Evolutionary conservation across 495 filamentous ascomycete genomes (phyloP).

Genomic region (Lasiosphaeria miniovina): DNA sequence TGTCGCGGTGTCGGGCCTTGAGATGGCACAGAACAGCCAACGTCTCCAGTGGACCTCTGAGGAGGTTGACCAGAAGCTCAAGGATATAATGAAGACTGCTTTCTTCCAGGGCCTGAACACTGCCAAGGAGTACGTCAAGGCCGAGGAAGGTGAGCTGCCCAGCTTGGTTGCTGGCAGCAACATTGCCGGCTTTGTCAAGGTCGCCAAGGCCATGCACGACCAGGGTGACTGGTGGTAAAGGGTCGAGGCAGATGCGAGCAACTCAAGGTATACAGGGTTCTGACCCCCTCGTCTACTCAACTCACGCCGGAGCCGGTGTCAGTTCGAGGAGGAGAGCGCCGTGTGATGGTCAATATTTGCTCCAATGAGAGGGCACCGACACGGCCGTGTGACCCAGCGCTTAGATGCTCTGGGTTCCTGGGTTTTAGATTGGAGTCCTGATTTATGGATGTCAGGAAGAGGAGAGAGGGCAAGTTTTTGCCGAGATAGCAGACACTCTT

Average conservation of each 20-base stretch:
- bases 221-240: slow-evolving; percentile 92
- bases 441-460: no score
- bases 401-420: no score
- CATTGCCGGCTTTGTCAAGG: slow-evolving; percentile 97
- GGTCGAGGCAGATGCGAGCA: background rate
- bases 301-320: background rate
- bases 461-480: no score
- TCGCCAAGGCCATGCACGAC: slow-evolving; percentile 88
- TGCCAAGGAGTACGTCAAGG: slow-evolving; percentile 79
- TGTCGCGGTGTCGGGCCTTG: slow-evolving; percentile 94
- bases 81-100: slow-evolving; percentile 89
- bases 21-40: slow-evolving; percentile 97
- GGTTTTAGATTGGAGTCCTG: no score
- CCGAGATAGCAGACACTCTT: no score
- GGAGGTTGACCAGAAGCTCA: slow-evolving; percentile 89
- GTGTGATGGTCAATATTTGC: no score
- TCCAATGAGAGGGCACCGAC: no score
- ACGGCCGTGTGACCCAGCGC: no score
- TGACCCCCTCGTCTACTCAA: background rate
- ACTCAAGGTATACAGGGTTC: background rate
- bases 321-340: no score
- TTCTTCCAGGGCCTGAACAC: slow-evolving; percentile 90
- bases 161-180: slow-evolving; percentile 90
- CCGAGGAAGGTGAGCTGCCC: slow-evolving; percentile 77
- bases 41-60: slow-evolving; percentile 81